Evolutionary conservation across 139 green algal species (phyloP), one percentile per base, ranked within the genome.

Genomic region (Tetratostichococcus sp.): DNA sequence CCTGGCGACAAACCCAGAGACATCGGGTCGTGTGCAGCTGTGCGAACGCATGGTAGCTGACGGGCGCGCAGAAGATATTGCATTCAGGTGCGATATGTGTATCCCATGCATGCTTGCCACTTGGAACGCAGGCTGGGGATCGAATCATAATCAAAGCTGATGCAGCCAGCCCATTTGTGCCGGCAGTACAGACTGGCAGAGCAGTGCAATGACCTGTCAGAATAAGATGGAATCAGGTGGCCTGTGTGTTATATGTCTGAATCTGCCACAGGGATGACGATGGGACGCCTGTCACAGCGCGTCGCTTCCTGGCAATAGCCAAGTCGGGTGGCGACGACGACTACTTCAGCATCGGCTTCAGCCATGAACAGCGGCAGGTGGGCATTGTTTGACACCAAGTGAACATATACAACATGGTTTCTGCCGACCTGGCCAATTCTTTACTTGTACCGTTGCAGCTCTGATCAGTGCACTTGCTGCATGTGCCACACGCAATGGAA

Each of bases 311-410:
- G 14, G 35, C 23, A 32, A 30, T 59, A 23, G 33, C 66, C 14
- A 23, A 67, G 0, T 34, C 30, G 17, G 73, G 74, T 21, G 88
- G 87, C 5, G 88, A 93, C 67, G 89, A 94, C 65, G 85, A 93
- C 70, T 90, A 91, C 80, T 94, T 94, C 72, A 82, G 59, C 22
- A 58, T 65, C 21, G 67, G 74, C 50, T 72, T 90, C 31, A 75
- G 62, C 2, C 72, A 83, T 17, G 72, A 73, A 0, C 74, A 84
- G 57, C 57, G 89, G 21, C 67, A 80, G 70, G 84, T 82, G 42
- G n/a, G 28, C 23, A n/a, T 6, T 1, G 8, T 11, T 30, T 0
- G 50, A 32, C 30, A 30, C 23, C 25, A 3, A 43, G 59, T 30
- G n/a, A n/a, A n/a, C n/a, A 4, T 34, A 23, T 26, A 6, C 4